Base-by-base conservation (phyloP, 2,329 filamentous ascomycete genomes). In the Aspergillus latus region DNA sequence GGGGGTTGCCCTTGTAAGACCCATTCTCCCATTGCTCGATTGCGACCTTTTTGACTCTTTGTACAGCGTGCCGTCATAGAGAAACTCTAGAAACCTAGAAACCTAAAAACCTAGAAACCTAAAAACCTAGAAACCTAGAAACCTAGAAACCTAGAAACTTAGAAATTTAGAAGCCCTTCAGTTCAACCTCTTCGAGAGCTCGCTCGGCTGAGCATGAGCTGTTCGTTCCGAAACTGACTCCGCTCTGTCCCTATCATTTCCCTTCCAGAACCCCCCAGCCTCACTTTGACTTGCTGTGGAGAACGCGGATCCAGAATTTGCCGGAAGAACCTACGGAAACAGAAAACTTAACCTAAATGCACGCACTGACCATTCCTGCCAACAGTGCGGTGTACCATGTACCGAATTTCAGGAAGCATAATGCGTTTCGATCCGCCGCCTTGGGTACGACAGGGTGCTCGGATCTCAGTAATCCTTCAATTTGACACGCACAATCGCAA, bases 341-440 rank as follows among this genome's bases (percentile, higher is more conserved):
- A 13, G 34, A 9, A 37, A 37, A 13, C 34, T 13, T 13, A 37
- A 37, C 8, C 34, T 37, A 28, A 21, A 10, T 9, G n/a, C 13
- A 32, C 39, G 48, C 48, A 50, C 26, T 50, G 36, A 50, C 37
- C 48, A 40, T 15, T 47, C 37, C 16, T 37, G 34, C 29, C 21
- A 21, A 21, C 21, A 21, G 3, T 21, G 21, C 21, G 21, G 21
- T 21, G 21, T 21, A 21, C 21, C 21, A 28, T 16, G 16, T 11
- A 21, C 32, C 46, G 26, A 32, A 16, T 9, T 13, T 37, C 26
- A 13, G 46, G 46, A 49, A 45, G 13, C 30, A 21, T 39, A 39
- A 47, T 44, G 49, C 49, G 21, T 21, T 8, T 37, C 36, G 46
- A 49, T 49, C 32, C 46, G 32, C 32, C 16, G 15, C 30, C 15